Evolutionary conservation across 148 eudicot species (phyloP).

Genomic region (Diospyros lotus): DNA sequence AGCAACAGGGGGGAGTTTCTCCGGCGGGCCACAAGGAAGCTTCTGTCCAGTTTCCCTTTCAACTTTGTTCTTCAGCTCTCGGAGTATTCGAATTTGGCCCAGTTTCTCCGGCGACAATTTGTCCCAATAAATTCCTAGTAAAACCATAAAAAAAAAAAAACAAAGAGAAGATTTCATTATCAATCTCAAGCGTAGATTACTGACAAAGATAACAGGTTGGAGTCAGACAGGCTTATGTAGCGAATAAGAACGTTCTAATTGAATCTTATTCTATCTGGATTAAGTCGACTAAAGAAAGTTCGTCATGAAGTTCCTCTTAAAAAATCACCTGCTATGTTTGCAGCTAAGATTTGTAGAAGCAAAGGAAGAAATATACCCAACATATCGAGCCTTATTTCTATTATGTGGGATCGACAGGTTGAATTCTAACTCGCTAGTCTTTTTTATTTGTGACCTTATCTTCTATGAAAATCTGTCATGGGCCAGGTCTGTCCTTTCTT

Average conservation of each 20-base stretch:
- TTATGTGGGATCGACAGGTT: too few species aligned
- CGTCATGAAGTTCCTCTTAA: too few species aligned
- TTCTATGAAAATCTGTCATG: too few species aligned
- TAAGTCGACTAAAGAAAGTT: too few species aligned
- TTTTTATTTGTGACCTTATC: too few species aligned
- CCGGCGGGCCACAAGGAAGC: constrained; percentile 82
- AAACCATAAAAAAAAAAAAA: not conserved
- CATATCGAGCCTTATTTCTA: too few species aligned
- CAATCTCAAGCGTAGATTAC: not conserved
- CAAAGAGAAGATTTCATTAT: not conserved
- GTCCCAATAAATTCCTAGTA: constrained; percentile 88
- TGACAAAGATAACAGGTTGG: not conserved
- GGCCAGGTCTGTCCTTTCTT: too few species aligned
- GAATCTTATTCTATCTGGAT: too few species aligned
- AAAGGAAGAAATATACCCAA: too few species aligned
- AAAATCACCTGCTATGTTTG: too few species aligned
- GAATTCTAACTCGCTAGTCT: too few species aligned
- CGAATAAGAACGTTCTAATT: not conserved
- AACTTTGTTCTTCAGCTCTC: constrained; percentile 76
- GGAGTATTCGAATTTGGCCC: constrained; percentile 60
- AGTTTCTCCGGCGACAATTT: constrained; percentile 85
- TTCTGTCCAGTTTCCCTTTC: constrained; percentile 72
- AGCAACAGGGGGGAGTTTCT: constrained; percentile 75
- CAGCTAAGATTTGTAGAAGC: too few species aligned
- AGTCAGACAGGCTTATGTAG: not conserved